Conservation (phyloP, 2,329 filamentous ascomycete species). For the Talaromyces verruculosus region DNA sequence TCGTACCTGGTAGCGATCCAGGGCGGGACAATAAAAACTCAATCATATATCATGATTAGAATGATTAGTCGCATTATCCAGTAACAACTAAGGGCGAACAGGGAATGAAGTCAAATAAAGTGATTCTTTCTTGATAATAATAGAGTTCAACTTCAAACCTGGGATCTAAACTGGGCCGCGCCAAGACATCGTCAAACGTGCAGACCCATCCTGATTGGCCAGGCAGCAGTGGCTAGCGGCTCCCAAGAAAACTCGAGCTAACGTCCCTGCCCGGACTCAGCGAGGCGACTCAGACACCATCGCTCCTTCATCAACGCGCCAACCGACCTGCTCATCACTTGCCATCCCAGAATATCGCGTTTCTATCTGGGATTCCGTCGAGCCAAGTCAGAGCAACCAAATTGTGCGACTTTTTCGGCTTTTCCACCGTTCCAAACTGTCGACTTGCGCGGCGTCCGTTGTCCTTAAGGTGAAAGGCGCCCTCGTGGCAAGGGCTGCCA, state of each 20-base stretch:
- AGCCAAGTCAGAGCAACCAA: constrained; percentile 30
- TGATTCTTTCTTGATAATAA: background rate
- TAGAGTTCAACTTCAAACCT: background rate
- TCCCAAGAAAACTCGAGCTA: constrained; percentile 36
- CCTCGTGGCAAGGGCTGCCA: constrained; percentile 52
- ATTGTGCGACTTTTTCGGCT: constrained; percentile 31
- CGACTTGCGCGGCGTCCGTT: constrained; percentile 39
- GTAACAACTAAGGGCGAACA: background rate
- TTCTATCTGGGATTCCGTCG: constrained; percentile 43
- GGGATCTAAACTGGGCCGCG: background rate
- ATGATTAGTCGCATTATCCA: background rate
- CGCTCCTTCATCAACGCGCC: constrained; percentile 44
- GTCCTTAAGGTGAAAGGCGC: constrained; percentile 43
- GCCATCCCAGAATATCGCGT: constrained; percentile 43
- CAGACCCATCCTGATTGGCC: constrained; percentile 12
- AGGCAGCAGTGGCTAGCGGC: constrained; percentile 21
- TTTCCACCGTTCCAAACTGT: constrained; percentile 25
- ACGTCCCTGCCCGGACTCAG: constrained; percentile 42
- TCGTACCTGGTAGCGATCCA: constrained; percentile 26
- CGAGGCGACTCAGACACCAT: constrained; percentile 43
- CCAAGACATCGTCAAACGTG: constrained; percentile 3
- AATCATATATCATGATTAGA: constrained; percentile 17
- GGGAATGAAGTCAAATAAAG: background rate
- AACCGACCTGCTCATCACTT: constrained; percentile 33
- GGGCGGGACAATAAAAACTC: constrained; percentile 14